These are phyloP conservation scores for Syzygium syzygioides DNA, from an alignment of 441 rosid genomes.

Conservation along the genomic window DNA sequence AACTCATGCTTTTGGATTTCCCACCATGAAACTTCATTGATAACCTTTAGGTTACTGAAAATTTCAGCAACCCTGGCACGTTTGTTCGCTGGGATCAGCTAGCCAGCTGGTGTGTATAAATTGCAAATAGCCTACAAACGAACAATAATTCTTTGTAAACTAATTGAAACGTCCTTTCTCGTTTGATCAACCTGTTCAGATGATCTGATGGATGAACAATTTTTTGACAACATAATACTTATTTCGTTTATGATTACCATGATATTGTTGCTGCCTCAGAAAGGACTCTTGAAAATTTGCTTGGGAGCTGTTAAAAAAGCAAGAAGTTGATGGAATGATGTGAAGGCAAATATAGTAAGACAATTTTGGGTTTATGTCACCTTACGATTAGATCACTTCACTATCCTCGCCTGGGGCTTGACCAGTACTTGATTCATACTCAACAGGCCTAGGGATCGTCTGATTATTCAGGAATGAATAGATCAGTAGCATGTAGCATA, in stretches of 20 bases:
- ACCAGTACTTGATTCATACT: conserved; percentile 93
- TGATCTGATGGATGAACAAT: background rate
- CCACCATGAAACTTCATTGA: conserved; percentile 66
- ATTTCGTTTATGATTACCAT: conserved; percentile 40
- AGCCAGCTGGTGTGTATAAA: no score
- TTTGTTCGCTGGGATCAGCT: conserved; percentile 52
- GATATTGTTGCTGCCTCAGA: conserved; percentile 86
- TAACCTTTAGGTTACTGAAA: conserved; percentile 61
- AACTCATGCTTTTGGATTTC: background rate
- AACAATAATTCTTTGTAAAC: no score
- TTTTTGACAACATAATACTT: background rate
- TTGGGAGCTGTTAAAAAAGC: conserved; percentile 50
- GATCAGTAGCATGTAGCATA: background rate
- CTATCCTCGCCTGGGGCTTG: conserved; percentile 97
- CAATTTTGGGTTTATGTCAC: background rate
- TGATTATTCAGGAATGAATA: conserved; percentile 10
- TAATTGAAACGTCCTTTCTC: no score
- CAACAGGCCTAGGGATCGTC: conserved; percentile 74
- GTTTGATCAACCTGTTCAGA: no score
- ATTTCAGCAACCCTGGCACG: conserved; percentile 74
- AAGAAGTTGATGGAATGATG: conserved; percentile 7
- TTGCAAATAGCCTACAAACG: no score
- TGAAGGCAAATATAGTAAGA: background rate
- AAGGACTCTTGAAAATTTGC: conserved; percentile 87
- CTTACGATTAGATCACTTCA: conserved; percentile 95